Evolutionary conservation across 495 filamentous ascomycete genomes (phyloP).

Genomic region (Aspergillus wentii): DNA sequence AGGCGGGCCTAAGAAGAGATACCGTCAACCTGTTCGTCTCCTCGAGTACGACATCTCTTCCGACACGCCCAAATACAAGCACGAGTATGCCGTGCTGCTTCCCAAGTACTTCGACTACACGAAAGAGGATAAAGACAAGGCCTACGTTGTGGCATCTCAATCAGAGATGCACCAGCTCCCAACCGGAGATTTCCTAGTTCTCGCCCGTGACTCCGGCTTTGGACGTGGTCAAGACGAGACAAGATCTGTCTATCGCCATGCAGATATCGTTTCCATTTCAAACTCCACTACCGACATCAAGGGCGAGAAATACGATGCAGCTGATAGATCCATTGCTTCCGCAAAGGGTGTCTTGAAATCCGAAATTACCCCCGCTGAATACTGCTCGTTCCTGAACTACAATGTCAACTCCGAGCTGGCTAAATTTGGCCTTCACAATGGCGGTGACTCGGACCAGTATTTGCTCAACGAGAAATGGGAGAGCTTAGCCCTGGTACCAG

Average conservation of each 20-base stretch:
- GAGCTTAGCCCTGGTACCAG: constrained; percentile 60
- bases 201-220: constrained; percentile 60
- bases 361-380: constrained; percentile 55
- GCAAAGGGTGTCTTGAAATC: constrained; percentile 49
- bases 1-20: constrained; percentile 52
- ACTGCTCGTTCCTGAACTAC: constrained; percentile 69
- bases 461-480: constrained; percentile 86
- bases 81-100: constrained; percentile 66
- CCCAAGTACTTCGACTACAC: constrained; percentile 51
- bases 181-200: constrained; percentile 60
- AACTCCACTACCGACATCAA: constrained; percentile 60
- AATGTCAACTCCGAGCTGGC: constrained; percentile 65
- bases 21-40: constrained; percentile 52
- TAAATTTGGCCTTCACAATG: constrained; percentile 67
- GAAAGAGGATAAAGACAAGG: constrained; percentile 20
- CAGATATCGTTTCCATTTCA: constrained; percentile 66
- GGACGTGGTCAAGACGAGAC: constrained; percentile 54
- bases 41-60: constrained; percentile 57
- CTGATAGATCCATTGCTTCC: constrained; percentile 46
- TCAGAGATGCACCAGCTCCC: constrained; percentile 67
- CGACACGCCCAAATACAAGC: constrained; percentile 34
- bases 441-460: constrained; percentile 47
- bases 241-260: constrained; percentile 62
- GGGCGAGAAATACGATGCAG: constrained; percentile 48
- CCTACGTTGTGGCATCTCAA: constrained; percentile 56